Percentiles rank a stretch among this genome's conserved stretches.
phyloP scores from a whole-genome alignment of 306 rosid genomes.

The Betula pendula region DNA sequence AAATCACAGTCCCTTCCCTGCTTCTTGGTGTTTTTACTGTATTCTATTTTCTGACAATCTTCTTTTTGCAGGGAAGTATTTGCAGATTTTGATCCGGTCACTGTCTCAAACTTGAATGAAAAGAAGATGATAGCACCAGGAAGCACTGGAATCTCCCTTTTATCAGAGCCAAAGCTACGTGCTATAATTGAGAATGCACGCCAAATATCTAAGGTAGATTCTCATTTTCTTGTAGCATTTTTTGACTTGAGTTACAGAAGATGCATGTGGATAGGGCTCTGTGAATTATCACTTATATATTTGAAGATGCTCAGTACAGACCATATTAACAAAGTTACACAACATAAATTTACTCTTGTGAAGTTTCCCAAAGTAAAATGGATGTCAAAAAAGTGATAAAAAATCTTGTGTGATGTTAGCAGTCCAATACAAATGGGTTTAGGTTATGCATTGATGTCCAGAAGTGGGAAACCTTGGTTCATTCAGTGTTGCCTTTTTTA shows the following conservation, averaged over 20 bases:
- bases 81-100: conserved; percentile 67
- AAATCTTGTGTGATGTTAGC: conserved; percentile 3
- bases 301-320: neutral
- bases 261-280: neutral
- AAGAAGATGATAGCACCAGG: conserved; percentile 66
- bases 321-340: neutral
- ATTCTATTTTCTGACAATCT: conserved; percentile 25
- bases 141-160: conserved; percentile 57
- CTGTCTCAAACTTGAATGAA: conserved; percentile 63
- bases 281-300: neutral
- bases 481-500: neutral
- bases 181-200: conserved; percentile 67
- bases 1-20: conserved; percentile 6
- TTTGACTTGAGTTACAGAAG: conserved; percentile 13
- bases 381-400: neutral
- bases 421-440: neutral
- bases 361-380: neutral
- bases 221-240: conserved; percentile 30
- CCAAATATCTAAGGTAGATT: conserved; percentile 64
- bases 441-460: conserved; percentile 12
- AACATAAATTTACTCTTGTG: neutral
- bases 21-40: neutral
- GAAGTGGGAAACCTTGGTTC: neutral
- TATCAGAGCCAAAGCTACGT: conserved; percentile 67
- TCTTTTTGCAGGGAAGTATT: conserved; percentile 73